phyloP scores from a whole-genome alignment of 768 basidiomycete species.

The Mrakia hoshinonis region DNA sequence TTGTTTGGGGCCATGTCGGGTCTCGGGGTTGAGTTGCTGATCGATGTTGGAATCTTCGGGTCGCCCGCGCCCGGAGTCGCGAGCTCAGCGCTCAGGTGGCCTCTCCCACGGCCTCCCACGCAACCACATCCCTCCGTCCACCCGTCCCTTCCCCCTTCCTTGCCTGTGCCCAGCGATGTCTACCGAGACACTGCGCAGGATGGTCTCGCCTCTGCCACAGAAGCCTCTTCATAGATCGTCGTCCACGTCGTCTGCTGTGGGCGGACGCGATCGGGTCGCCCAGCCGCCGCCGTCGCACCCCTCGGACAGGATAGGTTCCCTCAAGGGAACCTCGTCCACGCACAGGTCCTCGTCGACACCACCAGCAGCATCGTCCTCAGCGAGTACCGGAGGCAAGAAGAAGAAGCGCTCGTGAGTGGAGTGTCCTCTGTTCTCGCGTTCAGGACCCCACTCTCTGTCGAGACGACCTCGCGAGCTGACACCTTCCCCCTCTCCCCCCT shows the following conservation, averaged over 20 bases:
- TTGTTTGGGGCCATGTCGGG: constrained; percentile 12
- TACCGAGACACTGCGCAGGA: neutral
- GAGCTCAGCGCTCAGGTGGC: neutral
- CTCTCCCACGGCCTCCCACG: neutral
- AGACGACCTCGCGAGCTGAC: neutral
- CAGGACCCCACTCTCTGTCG: neutral
- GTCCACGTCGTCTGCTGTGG: neutral
- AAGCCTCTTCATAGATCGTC: neutral
- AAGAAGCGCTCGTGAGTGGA: constrained; percentile 13
- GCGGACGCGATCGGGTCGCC: neutral
- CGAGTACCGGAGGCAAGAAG: neutral
- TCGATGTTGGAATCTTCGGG: too few relatives aligned
- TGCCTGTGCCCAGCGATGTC: neutral
- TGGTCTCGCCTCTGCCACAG: neutral
- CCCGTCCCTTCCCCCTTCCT: neutral
- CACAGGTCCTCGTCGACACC: neutral
- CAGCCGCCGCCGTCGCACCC: neutral
- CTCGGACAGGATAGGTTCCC: neutral
- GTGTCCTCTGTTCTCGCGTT: neutral
- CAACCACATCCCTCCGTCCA: neutral
- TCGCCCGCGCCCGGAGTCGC: too few relatives aligned
- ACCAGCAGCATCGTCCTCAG: neutral
- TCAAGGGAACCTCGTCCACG: neutral
- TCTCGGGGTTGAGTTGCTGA: too few relatives aligned
- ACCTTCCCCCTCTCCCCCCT: neutral